Base-by-base conservation (phyloP, 257 asterid species). In the Primulina tabacum region DNA sequence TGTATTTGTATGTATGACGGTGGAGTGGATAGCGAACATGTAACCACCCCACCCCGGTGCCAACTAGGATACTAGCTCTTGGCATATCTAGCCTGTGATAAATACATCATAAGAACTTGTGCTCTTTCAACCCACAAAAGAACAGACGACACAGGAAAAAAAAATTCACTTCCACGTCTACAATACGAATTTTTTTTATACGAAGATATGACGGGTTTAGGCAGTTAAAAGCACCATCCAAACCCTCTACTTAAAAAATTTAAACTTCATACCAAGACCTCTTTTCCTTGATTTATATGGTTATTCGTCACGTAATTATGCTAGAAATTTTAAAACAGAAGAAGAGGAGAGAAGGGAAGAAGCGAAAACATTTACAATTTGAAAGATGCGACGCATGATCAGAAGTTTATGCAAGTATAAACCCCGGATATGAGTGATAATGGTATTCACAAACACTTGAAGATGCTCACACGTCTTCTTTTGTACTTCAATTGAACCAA, bases 361-460 rank as follows among this genome's bases (percentile, higher is more conserved):
- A 59, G 29, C 71, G 60, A 7, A 64, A 63, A 78, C 75, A 73
- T 33, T 73, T 73, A 57, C 63, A 69, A 53, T 35, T 37, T 8
- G 3, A 69, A 78, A 75, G 14, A 68, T 38, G 70, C 34, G 32
- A 60, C 69, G 28, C 70, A 71, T 69, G n/a, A 43, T 64, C 68
- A 53, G 30, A 60, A 67, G 40, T 47, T 64, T 20, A 60, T 5
- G 37, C 43, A 7, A 63, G 34, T 6, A 57, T 7, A 33, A 43
- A 20, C 18, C 34, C 33, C 29, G 47, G 69, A 34, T 67, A 56
- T 56, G n/a, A 40, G 26, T 60, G 60, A 64, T 65, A 58, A 67
- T 37, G 63, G 68, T 55, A 71, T 60, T 57, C 56, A 57, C 65
- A 60, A 37, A 57, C 35, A 53, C 64, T 58, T 32, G 67, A 32